Evolutionary conservation across 768 basidiomycete species (phyloP), one percentile per base, ranked within the genome.

Genomic region (Neoboletus magnificus): DNA sequence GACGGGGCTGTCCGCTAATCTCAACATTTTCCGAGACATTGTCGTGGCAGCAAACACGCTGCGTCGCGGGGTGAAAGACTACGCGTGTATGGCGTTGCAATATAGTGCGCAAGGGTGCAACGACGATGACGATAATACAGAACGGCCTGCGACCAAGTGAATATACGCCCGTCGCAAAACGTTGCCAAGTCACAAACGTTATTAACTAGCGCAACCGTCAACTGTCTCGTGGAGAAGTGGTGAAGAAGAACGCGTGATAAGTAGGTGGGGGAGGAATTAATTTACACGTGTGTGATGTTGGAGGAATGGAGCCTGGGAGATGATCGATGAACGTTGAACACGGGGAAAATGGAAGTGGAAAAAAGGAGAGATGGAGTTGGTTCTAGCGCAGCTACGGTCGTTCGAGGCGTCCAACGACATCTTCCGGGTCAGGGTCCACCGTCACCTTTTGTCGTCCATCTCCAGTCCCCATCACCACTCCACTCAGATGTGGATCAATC

Each of bases 401-500:
- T 45, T 62, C 64, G 36, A 65, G 50, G n/a, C 55, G 48, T 49
- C 51, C 67, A 2, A 65, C 59, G 23, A 63, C 62, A 4, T 56
- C 56, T 12, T 73, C 71, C 22, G 60, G 50, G 44, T 67, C 70
- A 3, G 62, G n/a, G 54, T 73, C 71, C 37, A 54, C 56, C 10
- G 55, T 46, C 44, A 41, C 60, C 40, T 71, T 71, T 54, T 62
- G 60, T 60, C 59, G 62, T 23, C 48, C 57, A n/a, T 71, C 71
- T 12, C 54, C 62, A 12, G 70, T 25, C 1, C 52, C 51, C 1
- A 62, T 48, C 41, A 69, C 71, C 32, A 66, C 71, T 0, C 50
- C 60, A 16, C 57, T 69, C 23, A 71, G 37, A 57, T 73, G 69
- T 5, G 71, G 70, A 23, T 71, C 71, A 35, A 71, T 71, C 3